Base-by-base conservation (phyloP, 1,139 yeast genomes). In the Suhomyces guaymorum region DNA sequence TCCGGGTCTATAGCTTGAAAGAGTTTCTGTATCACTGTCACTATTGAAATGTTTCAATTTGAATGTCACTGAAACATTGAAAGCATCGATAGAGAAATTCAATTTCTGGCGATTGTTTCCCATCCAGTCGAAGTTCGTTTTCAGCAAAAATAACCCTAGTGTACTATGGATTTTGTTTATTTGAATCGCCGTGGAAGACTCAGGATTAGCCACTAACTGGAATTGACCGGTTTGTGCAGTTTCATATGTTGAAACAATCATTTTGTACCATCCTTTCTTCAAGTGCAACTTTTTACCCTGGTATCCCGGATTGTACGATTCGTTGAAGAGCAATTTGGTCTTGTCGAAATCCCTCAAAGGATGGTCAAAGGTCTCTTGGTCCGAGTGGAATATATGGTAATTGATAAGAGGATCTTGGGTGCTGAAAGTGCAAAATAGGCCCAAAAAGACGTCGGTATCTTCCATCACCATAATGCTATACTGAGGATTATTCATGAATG, bases 401-500 rank as follows among this genome's bases (percentile, higher is more conserved):
- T 68, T 63, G 15, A 71, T 46, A 15, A 63, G 44, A 2, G 58
- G n/a, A n/a, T n/a, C 46, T 18, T 52, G 52, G 6, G 16, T 10
- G 15, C 40, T 42, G 7, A 43, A 33, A 4, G 52, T 49, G 4
- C 63, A 39, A 32, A 54, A 52, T 5, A 73, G 39, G 2, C 37
- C 37, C 4, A 71, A 24, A 7, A 52, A 31, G 0, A 63, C 11
- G 25, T 52, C 35, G 10, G 48, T 15, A 33, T 50, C 33, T 41
- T 48, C 23, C 11, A 34, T 27, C 34, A 59, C 48, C 39, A 50
- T 47, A 53, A 62, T 33, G 27, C 63, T 59, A 48, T 65, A 83
- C 45, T 84, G 88, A 0, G 95, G 95, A 46, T 85, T 86, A 24
- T 63, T 55, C 22, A 74, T 60, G 47, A 70, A 85, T 1, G 74